Evolutionary conservation across 805 yeast species (phyloP).

Genomic region (Candida stauntonica): DNA sequence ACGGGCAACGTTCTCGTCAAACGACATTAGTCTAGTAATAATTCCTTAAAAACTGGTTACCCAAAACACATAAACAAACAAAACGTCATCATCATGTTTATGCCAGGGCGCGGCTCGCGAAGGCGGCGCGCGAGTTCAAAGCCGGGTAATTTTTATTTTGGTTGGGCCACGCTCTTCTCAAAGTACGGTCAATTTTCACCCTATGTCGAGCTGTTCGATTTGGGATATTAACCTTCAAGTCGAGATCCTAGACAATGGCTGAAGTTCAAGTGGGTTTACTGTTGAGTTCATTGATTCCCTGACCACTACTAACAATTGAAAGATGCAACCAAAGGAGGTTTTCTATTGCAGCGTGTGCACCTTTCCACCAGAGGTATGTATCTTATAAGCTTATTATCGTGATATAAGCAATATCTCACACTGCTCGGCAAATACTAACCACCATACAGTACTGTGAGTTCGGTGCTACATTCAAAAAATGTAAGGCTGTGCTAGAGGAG

Average conservation of each 20-base stretch:
- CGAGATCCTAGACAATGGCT: constrained; percentile 7
- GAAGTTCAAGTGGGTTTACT: constrained; percentile 9
- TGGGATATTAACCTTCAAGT: too few relatives aligned
- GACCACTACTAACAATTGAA: constrained; percentile 1
- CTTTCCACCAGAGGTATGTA: constrained; percentile 65
- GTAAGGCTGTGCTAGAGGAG: constrained; percentile 76
- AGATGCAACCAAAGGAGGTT: constrained; percentile 34
- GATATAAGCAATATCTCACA: too few relatives aligned
- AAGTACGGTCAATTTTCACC: background rate
- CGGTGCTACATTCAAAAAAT: constrained; percentile 73
- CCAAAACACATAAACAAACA: background rate
- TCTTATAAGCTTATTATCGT: too few relatives aligned
- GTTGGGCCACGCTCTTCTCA: background rate
- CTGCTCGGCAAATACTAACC: too few relatives aligned
- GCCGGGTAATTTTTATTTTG: constrained; percentile 1
- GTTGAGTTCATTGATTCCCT: background rate
- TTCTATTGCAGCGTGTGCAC: constrained; percentile 76
- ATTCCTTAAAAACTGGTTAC: too few relatives aligned
- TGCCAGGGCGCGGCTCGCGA: background rate
- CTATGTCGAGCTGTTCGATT: too few relatives aligned
- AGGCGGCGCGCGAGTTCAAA: background rate
- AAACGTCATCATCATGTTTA: background rate
- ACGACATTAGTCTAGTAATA: too few relatives aligned
- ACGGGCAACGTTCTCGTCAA: constrained; percentile 30
- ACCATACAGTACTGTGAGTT: constrained; percentile 76